phyloP scores from a whole-genome alignment of 2,329 filamentous ascomycete species.

The Neofusicoccum ribis region DNA sequence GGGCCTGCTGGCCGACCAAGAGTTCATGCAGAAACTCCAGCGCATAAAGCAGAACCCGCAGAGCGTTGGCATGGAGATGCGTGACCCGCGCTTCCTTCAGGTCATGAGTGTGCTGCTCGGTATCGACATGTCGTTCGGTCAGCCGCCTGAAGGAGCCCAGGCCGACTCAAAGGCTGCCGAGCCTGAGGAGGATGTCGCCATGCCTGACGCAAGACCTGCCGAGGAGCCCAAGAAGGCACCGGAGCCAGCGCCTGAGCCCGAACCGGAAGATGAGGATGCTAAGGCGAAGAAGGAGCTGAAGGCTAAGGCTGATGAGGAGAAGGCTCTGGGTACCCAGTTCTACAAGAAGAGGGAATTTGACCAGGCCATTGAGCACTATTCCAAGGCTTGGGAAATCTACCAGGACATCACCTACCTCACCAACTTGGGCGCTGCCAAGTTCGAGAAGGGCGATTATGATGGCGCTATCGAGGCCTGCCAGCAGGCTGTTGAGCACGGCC shows the following conservation, averaged over 20 bases:
- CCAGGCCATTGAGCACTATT: slow-evolving; percentile 90
- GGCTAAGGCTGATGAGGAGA: slow-evolving; percentile 89
- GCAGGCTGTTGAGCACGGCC: slow-evolving; percentile 86
- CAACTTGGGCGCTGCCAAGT: slow-evolving; percentile 91
- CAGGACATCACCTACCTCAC: slow-evolving; percentile 98
- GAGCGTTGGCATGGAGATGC: slow-evolving; percentile 75
- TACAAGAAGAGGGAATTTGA: slow-evolving; percentile 99
- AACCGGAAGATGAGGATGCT: slow-evolving; percentile 78
- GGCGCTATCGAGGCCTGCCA: slow-evolving; percentile 83
- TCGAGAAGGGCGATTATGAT: slow-evolving; percentile 93
- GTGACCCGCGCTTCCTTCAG: slow-evolving; percentile 88
- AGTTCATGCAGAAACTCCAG: slow-evolving; percentile 90
- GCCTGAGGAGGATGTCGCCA: slow-evolving; percentile 71
- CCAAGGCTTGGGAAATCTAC: slow-evolving; percentile 88
- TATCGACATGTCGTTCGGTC: slow-evolving; percentile 79
- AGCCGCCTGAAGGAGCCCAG: slow-evolving; percentile 48
- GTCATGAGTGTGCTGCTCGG: slow-evolving; percentile 93
- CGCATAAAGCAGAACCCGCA: slow-evolving; percentile 78
- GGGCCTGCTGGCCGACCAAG: slow-evolving; percentile 72
- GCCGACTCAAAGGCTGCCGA: slow-evolving; percentile 45
- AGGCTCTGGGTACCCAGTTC: slow-evolving; percentile 86
- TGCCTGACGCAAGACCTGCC: slow-evolving; percentile 67
- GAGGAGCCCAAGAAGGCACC: slow-evolving; percentile 56
- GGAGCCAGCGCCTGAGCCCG: slow-evolving; percentile 62
- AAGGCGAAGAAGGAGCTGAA: slow-evolving; percentile 85